Evolutionary conservation across 2,329 filamentous ascomycete species (phyloP).

Genomic region (Trichophyton schoenleinii): DNA sequence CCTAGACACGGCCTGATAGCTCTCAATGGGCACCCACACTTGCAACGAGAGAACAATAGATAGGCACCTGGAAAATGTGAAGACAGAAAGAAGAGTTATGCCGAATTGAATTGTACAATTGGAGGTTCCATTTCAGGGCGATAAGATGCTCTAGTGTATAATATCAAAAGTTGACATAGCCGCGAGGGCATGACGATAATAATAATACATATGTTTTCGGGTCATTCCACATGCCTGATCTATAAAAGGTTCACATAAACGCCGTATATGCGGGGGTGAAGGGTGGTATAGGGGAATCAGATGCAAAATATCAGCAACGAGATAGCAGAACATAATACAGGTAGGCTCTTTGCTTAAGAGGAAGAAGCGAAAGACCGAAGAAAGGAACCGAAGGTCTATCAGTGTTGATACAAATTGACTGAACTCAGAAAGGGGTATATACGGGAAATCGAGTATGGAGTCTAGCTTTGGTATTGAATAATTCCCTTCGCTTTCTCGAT

Average conservation of each 20-base stretch:
- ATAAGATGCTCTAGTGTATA: not conserved
- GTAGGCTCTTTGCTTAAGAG: not conserved
- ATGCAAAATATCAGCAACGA: not conserved
- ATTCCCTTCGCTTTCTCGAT: constrained; percentile 36
- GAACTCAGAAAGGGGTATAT: not conserved
- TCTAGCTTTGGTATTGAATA: constrained; percentile 11
- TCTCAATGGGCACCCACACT: too few relatives aligned
- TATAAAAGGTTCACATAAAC: not conserved
- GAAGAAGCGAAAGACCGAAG: not conserved
- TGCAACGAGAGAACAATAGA: too few relatives aligned
- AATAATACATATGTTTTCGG: not conserved
- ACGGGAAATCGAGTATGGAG: not conserved
- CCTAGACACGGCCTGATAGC: too few relatives aligned
- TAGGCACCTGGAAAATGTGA: too few relatives aligned
- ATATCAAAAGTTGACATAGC: not conserved
- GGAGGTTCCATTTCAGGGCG: not conserved
- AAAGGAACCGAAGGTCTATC: not conserved
- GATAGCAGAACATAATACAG: not conserved
- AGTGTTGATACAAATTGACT: not conserved
- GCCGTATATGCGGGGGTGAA: not conserved
- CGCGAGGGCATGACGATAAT: not conserved
- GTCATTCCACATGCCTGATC: not conserved
- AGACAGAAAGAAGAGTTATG: too few relatives aligned
- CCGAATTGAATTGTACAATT: too few relatives aligned
- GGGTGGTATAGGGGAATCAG: not conserved